Evolutionary conservation across 768 basidiomycete species (phyloP), one percentile per base, ranked within the genome.

Genomic region (Paxillus rubicundulus): DNA sequence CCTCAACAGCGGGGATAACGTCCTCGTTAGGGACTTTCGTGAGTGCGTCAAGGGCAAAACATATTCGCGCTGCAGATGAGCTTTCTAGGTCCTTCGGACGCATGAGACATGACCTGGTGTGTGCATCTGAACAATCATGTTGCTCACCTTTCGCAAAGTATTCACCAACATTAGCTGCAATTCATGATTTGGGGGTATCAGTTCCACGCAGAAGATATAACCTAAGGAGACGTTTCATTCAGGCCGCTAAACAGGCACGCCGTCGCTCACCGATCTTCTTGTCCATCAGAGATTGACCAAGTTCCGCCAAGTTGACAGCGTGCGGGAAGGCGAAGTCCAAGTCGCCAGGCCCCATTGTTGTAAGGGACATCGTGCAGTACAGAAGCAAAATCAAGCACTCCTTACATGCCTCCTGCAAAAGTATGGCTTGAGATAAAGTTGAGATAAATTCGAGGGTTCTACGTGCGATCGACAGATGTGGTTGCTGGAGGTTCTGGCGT

Each of bases 101-200:
- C 21, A 17, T 61, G n/a, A 64, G 52, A 40, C 9, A 39, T 13
- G 18, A 36, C n/a, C 32, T 12, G 32, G 16, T 24, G 20, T 13
- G 17, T 42, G 39, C 8, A 55, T 28, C 44, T 9, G 38, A 18
- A 30, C 27, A 16, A 33, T 9, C 48, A 43, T 5, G 33, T 27
- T 7, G 40, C 65, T 51, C 60, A 84, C 91, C 78, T 93, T 93
- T 56, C 89, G 83, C 32, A 92, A 65, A 5, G 91, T 92, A 59
- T 94, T 94, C 52, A 93, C 84, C 18, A 92, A 77, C 86, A 94
- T 91, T 20, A 94, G 73, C 46, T 82, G 79, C 30, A 92, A 73
- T 54, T 91, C 89, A 61, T 91, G 82, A 34, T 77, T 67, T 8
- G 72, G 61, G 36, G 82, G 80, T 83, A 93, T 89, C 18, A 89